Base-by-base conservation (phyloP, 495 filamentous ascomycete species). In the Jackrogersella minutella region DNA sequence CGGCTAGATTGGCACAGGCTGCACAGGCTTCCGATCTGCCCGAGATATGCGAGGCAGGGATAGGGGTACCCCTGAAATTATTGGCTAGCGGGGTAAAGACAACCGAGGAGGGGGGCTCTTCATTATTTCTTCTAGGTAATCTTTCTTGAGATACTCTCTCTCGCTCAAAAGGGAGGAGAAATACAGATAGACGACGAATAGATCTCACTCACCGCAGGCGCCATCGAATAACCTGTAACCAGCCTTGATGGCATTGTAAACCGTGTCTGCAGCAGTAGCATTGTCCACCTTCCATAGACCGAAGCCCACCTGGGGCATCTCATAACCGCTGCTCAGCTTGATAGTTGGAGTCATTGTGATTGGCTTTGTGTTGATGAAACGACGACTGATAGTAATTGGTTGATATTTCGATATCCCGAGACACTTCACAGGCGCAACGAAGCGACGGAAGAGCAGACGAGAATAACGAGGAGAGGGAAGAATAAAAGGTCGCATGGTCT, bases 231-330 rank as follows among this genome's bases (percentile, higher is more conserved):
- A 83, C 58, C 92, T 85, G 81, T 96, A 96, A 22, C 92, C 92
- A 26, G 86, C 80, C 80, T 95, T 95, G 82, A 96, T 94, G 70
- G 92, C 92, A 59, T 93, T 86, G 81, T 96, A 95, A 68, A 96
- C 88, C 68, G 86, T 87, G 71, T 94, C 89, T 71, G 92, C 87
- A 73, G 86, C 88, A 50, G 87, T 89, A 33, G 86, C 85, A 62
- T 90, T 92, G 79, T 88, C 87, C 69, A 96, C 90, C 81, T 95
- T 96, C 92, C 92, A 96, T 46, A 96, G 84, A 61, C 87, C 88
- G 72, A 85, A 84, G 76, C 92, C 92, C 73, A 96, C 91, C 74
- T 91, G 84, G 73, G 92, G 92, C 92, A 96, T 96, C 65, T 91
- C 84, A 76, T 88, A 80, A 76, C 92, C 91, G 79, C 83, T 89